A percentile compares a stretch with the other conserved stretches of the same genome.
These are phyloP conservation scores for Royoungia palumana DNA, from an alignment of 768 basidiomycete species.

Conservation along the genomic window DNA sequence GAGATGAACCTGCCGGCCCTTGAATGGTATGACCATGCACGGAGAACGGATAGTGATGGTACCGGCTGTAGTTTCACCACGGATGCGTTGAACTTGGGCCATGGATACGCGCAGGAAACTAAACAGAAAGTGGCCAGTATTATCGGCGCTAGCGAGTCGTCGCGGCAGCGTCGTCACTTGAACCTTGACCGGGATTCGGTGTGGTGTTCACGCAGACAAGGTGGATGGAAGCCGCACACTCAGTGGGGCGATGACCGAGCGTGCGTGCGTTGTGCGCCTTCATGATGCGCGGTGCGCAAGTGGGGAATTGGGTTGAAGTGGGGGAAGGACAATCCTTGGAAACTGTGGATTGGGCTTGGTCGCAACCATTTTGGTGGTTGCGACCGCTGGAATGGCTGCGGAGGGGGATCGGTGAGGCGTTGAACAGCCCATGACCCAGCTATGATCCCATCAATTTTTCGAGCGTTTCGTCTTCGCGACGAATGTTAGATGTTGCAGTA, in stretches of 20 bases:
- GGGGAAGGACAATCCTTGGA: slow-evolving; percentile 44
- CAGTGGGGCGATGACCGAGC: slow-evolving; percentile 37
- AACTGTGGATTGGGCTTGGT: slow-evolving; percentile 32
- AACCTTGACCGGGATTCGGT: background rate
- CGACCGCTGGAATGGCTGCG: slow-evolving; percentile 20
- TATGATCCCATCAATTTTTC: slow-evolving; percentile 29
- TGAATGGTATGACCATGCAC: slow-evolving; percentile 20
- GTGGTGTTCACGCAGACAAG: slow-evolving; percentile 18
- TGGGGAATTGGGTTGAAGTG: slow-evolving; percentile 28
- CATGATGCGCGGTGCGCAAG: slow-evolving; percentile 23
- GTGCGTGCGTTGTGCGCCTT: slow-evolving; percentile 32
- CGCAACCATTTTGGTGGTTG: slow-evolving; percentile 13
- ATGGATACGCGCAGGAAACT: slow-evolving; percentile 34
- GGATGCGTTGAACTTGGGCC: slow-evolving; percentile 26
- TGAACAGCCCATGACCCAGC: slow-evolving; percentile 29
- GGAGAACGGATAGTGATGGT: slow-evolving; percentile 16
- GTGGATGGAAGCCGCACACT: slow-evolving; percentile 25
- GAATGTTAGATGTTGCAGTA: background rate
- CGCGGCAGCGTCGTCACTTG: slow-evolving; percentile 2
- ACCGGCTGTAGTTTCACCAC: slow-evolving; percentile 2
- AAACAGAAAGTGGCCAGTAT: slow-evolving; percentile 12
- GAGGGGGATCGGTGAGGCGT: slow-evolving; percentile 26
- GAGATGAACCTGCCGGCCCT: slow-evolving; percentile 11
- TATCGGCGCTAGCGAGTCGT: slow-evolving; percentile 32
- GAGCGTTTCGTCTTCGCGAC: slow-evolving; percentile 25